Percentiles rank a stretch among this genome's conserved stretches.
These are phyloP conservation scores for Moringa oleifera DNA, from an alignment of 345 rosid genomes.

Conservation along the genomic window DNA sequence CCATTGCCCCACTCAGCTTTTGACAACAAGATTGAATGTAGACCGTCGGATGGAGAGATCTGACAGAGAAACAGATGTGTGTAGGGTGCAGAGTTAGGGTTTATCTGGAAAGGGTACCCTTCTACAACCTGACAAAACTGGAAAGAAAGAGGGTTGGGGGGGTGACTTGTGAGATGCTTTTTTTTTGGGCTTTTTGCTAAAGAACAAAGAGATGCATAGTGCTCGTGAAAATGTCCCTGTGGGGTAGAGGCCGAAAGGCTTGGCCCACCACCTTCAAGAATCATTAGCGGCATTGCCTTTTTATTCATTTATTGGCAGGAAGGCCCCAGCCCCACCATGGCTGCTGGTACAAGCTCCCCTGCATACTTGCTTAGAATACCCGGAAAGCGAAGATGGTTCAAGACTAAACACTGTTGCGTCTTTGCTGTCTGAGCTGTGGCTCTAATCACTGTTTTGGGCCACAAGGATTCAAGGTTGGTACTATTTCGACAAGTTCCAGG, in stretches of 20 bases:
- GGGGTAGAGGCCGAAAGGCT: slow-evolving; percentile 25
- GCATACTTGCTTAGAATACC: too few relatives aligned
- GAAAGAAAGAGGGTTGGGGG: not conserved
- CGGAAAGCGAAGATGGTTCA: too few relatives aligned
- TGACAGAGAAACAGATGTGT: too few relatives aligned
- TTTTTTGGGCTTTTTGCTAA: slow-evolving; percentile 26
- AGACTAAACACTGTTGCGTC: too few relatives aligned
- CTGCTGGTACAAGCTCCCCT: not conserved
- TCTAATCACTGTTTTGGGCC: too few relatives aligned
- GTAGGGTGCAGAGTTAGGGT: not conserved
- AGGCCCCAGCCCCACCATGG: slow-evolving; percentile 1
- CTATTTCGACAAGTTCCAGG: too few relatives aligned
- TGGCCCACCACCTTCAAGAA: slow-evolving; percentile 20
- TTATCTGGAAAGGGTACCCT: not conserved
- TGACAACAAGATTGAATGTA: slow-evolving; percentile 4
- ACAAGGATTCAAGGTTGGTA: too few relatives aligned
- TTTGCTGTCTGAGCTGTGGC: too few relatives aligned
- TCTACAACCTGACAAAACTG: slow-evolving; percentile 28
- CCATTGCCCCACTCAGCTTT: not conserved
- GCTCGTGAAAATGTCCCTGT: slow-evolving; percentile 40
- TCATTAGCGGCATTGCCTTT: not conserved
- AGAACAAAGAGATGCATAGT: slow-evolving; percentile 28
- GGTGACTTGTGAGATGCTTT: slow-evolving; percentile 13
- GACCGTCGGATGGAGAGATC: too few relatives aligned
- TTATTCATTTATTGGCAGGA: slow-evolving; percentile 12